A percentile compares a stretch with the other conserved stretches of the same genome.
These are phyloP conservation scores for Suhomyces maxii DNA, from an alignment of 1,139 yeast species.

Conservation along the genomic window DNA sequence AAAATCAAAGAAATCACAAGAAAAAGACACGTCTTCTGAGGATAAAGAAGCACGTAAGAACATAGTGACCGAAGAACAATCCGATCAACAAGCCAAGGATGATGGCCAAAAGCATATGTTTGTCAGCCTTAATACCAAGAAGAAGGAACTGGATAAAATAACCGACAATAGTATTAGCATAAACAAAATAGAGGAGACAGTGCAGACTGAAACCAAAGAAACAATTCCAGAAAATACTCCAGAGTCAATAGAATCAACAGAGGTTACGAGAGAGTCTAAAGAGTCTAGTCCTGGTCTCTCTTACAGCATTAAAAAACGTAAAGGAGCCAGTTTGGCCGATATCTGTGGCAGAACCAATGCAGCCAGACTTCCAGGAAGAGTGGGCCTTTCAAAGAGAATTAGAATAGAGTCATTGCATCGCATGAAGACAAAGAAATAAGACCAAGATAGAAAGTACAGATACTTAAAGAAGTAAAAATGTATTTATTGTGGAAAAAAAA, in stretches of 20 bases:
- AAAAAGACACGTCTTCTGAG: too few relatives aligned
- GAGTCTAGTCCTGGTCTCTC: background rate
- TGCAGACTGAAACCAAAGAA: too few relatives aligned
- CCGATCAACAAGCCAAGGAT: too few relatives aligned
- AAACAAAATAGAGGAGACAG: too few relatives aligned
- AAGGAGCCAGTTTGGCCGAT: conserved; percentile 17
- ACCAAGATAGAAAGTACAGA: background rate
- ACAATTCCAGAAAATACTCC: background rate
- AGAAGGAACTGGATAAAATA: too few relatives aligned
- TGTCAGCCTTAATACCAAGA: background rate
- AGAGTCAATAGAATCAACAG: background rate
- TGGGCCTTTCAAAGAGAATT: conserved; percentile 33
- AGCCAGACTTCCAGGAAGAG: conserved; percentile 19
- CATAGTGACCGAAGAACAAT: too few relatives aligned
- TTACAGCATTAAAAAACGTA: background rate
- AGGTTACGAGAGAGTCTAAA: background rate
- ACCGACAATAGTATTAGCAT: too few relatives aligned
- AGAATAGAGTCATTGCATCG: conserved; percentile 35
- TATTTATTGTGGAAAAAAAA: too few relatives aligned
- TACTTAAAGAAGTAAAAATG: too few relatives aligned
- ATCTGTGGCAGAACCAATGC: conserved; percentile 18
- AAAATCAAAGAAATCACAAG: too few relatives aligned
- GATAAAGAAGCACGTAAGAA: too few relatives aligned
- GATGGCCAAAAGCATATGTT: background rate
- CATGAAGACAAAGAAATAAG: background rate